Percentiles rank a stretch among this genome's conserved stretches.
These are phyloP conservation scores for Wakefieldia striispora DNA, from an alignment of 768 basidiomycete genomes.

Conservation along the genomic window DNA sequence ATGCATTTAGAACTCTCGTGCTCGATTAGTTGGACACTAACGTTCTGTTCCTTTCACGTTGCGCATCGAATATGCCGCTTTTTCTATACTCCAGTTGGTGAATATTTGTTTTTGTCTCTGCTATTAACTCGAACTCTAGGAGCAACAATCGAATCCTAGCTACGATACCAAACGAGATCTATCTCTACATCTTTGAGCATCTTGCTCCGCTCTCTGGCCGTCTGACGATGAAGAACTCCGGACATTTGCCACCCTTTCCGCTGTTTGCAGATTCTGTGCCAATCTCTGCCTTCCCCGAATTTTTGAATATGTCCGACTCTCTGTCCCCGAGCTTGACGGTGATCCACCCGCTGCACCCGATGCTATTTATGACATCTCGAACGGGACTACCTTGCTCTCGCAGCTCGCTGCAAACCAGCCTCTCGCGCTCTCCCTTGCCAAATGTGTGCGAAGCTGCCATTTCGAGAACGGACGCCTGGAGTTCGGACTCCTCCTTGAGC, in stretches of 20 bases:
- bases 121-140: too few species aligned
- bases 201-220: constrained; percentile 21
- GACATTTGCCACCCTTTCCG: constrained; percentile 29
- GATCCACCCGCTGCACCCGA: neutral
- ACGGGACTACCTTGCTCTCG: constrained; percentile 23
- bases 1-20: too few species aligned
- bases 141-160: constrained; percentile 11
- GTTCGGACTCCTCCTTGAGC: neutral
- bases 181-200: constrained; percentile 39
- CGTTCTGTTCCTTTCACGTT: too few species aligned
- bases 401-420: constrained; percentile 23
- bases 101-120: too few species aligned
- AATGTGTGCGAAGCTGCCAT: too few species aligned
- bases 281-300: constrained; percentile 38
- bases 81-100: too few species aligned
- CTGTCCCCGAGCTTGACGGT: constrained; percentile 17
- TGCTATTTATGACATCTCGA: neutral
- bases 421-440: constrained; percentile 29
- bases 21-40: too few species aligned
- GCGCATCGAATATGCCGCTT: too few species aligned
- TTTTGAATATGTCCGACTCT: constrained; percentile 34
- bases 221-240: constrained; percentile 7
- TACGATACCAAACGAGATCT: constrained; percentile 45
- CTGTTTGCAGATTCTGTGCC: constrained; percentile 44
- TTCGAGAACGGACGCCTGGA: too few species aligned